Conservation (phyloP, 148 eudicot species). For the Silene latifolia region DNA sequence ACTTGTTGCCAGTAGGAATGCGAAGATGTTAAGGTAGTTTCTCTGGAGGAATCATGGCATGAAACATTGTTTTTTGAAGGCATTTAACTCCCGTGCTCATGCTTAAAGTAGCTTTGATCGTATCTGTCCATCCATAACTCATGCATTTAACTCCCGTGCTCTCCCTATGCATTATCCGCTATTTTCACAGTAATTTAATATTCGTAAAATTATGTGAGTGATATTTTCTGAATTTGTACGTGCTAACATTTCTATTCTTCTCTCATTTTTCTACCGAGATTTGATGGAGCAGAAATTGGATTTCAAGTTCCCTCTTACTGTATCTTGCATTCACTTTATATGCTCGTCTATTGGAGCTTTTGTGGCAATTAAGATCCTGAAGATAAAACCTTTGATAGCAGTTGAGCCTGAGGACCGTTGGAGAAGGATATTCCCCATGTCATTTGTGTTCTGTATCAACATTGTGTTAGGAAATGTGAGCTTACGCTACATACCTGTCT, state of each 20-base stretch:
- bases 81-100: background rate
- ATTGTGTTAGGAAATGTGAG: slow-evolving; percentile 94
- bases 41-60: background rate
- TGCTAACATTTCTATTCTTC: slow-evolving; percentile 3
- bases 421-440: slow-evolving; percentile 97
- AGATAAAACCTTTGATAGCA: slow-evolving; percentile 73
- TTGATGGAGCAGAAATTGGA: slow-evolving; percentile 71
- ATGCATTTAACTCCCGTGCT: background rate
- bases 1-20: background rate
- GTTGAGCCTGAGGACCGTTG: slow-evolving; percentile 94
- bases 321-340: slow-evolving; percentile 90
- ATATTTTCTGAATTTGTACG: no score
- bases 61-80: background rate
- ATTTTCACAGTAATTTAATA: background rate
- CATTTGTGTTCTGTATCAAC: slow-evolving; percentile 90
- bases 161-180: background rate
- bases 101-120: background rate
- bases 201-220: no score
- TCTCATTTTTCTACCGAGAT: background rate
- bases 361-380: slow-evolving; percentile 75
- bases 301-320: slow-evolving; percentile 87
- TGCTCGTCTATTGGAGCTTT: slow-evolving; percentile 90
- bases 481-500: slow-evolving; percentile 91
- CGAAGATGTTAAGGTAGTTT: background rate
- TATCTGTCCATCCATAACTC: background rate